Evolutionary conservation across 164 flowering plant genomes (phyloP), one percentile per base, ranked within the genome.

Genomic region (Tinospora cordifolia): DNA sequence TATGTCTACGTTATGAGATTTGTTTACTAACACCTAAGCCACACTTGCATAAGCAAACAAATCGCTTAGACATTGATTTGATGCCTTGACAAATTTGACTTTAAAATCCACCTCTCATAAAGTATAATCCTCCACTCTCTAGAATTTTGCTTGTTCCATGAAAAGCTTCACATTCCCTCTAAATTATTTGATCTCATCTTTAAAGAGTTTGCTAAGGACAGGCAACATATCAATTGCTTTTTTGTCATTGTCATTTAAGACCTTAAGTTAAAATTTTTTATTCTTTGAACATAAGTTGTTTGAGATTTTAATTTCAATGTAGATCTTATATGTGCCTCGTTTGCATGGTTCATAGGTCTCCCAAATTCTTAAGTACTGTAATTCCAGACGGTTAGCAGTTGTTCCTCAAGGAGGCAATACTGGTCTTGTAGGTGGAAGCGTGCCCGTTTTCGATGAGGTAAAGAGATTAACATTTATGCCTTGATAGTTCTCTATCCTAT

Each of bases 321-420:
- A 24, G 38, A 58, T 34, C 36, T 34, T 66, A 26, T 65, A 34
- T 10, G 34, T 64, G 58, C 24, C 47, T 47, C 38, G n/a, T 14
- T 3, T 47, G 24, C 39, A 62, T 62, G 12, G 59, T 27, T 74
- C 78, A 64, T 83, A 94, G 98, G 90, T 94, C 11, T 88, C 97
- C 62, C 85, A 81, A 75, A 86, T 94, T 79, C 90, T 94, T 62
- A 80, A 76, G 39, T 87, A 92, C 74, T 94, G 99, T 68, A 86
- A 88, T 77, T 89, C 93, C 19, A 90, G 97, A 81, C 47, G 82
- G 62, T 75, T 92, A 79, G 97, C 97, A 70, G 93, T 92, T 82
- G 98, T 92, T 76, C 97, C 99, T 25, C 99, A 94, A 80, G 97
- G 99, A 75, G 99, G 99, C 70, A 94, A 94, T 76, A 90, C 99